Conservation (phyloP, 2,329 filamentous ascomycete genomes). For the Arachnomyces sp. region DNA sequence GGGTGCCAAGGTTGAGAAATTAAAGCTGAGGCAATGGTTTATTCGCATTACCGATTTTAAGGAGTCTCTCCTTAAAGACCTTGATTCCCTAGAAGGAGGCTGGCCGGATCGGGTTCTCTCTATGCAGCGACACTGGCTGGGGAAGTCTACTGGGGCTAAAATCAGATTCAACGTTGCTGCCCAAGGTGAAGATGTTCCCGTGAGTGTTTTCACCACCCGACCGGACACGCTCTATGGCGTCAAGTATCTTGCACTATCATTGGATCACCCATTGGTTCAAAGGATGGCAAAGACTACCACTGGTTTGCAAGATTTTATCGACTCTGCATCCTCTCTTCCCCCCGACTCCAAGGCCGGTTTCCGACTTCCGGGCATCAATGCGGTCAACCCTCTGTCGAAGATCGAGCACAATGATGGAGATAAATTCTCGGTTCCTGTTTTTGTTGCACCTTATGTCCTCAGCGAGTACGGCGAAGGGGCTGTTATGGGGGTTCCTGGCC, state of each 20-base stretch:
- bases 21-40: conserved; percentile 80
- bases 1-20: conserved; percentile 73
- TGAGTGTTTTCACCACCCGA: conserved; percentile 75
- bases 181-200: conserved; percentile 29
- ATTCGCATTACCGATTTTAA: conserved; percentile 74
- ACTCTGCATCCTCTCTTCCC: conserved; percentile 46
- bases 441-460: conserved; percentile 75
- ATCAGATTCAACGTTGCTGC: conserved; percentile 59
- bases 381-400: conserved; percentile 55
- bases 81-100: conserved; percentile 56
- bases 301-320: conserved; percentile 59
- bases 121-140: conserved; percentile 85
- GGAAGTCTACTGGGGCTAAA: conserved; percentile 64
- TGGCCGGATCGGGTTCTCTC: conserved; percentile 78
- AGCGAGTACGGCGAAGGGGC: conserved; percentile 80
- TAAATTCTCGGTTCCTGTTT: conserved; percentile 55
- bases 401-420: conserved; percentile 43
- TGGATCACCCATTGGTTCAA: conserved; percentile 61
- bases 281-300: conserved; percentile 51
- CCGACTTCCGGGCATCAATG: conserved; percentile 52
- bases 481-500: conserved; percentile 85
- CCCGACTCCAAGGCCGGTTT: conserved; percentile 57
- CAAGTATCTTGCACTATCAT: conserved; percentile 72
- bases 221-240: conserved; percentile 82
- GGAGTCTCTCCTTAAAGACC: conserved; percentile 61